A percentile compares a stretch with the other conserved stretches of the same genome.
Conservation (phyloP, 768 basidiomycete genomes). For the Guyanaporus albipodus region DNA sequence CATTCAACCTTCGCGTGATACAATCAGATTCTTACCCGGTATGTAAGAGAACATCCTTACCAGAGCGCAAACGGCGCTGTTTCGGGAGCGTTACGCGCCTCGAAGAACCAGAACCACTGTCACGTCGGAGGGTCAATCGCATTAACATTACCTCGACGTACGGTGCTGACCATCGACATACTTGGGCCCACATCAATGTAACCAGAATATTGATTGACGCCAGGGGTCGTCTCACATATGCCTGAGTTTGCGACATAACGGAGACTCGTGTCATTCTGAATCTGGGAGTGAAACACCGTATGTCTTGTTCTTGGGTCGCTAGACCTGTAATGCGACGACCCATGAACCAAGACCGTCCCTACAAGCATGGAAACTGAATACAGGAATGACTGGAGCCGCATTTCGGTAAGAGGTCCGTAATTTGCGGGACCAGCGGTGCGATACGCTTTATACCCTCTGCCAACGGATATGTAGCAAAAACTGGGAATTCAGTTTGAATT, state of each 20-base stretch:
- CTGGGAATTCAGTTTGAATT: too few relatives aligned
- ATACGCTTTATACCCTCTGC: too few relatives aligned
- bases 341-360: neutral
- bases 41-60: conserved; percentile 26
- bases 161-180: conserved; percentile 50
- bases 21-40: neutral
- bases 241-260: conserved; percentile 58
- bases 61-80: conserved; percentile 66
- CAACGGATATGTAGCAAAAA: too few relatives aligned
- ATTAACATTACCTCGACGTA: neutral
- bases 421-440: too few relatives aligned
- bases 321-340: neutral
- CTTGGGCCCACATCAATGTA: conserved; percentile 55
- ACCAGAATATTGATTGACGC: conserved; percentile 58
- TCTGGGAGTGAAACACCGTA: conserved; percentile 11
- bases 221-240: conserved; percentile 62
- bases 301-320: neutral
- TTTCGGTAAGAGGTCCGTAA: conserved; percentile 3
- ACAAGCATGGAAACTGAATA: neutral
- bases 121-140: conserved; percentile 4
- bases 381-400: conserved; percentile 10
- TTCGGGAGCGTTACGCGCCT: conserved; percentile 53
- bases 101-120: conserved; percentile 77
- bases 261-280: conserved; percentile 28
- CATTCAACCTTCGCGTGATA: conserved; percentile 43